These are phyloP conservation scores for Gynandropsis gynandra DNA, from an alignment of 345 rosid genomes.

Conservation along the genomic window DNA sequence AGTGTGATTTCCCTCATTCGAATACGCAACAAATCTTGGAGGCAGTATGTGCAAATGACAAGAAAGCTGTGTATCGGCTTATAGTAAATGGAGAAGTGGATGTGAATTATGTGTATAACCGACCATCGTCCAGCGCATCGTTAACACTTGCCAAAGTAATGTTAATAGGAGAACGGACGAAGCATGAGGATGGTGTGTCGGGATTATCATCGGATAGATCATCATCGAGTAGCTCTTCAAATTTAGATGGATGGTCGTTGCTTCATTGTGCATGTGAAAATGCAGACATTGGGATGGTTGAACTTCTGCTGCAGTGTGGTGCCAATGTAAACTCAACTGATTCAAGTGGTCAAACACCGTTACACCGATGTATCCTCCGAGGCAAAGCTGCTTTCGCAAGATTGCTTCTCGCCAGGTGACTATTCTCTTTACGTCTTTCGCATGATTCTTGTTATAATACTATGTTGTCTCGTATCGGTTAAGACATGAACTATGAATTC, in stretches of 20 bases:
- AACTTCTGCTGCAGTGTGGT: conserved; percentile 91
- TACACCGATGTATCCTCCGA: conserved; percentile 60
- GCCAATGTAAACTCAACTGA: conserved; percentile 71
- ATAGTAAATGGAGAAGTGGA: conserved; percentile 74
- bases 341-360: conserved; percentile 74
- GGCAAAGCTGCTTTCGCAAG: conserved; percentile 64
- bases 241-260: conserved; percentile 64
- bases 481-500: no score
- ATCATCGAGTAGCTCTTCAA: conserved; percentile 48
- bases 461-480: no score
- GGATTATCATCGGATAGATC: conserved; percentile 60
- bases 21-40: conserved; percentile 77
- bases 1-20: conserved; percentile 41
- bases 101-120: conserved; percentile 59
- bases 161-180: conserved; percentile 65
- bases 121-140: conserved; percentile 50
- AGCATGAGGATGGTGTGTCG: conserved; percentile 44
- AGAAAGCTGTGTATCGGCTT: conserved; percentile 76
- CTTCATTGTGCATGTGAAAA: conserved; percentile 97
- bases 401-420: conserved; percentile 77
- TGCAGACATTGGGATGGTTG: conserved; percentile 92
- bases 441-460: neutral
- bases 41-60: conserved; percentile 79
- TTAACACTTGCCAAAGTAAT: conserved; percentile 80
- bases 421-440: neutral